Evolutionary conservation across 768 basidiomycete species (phyloP).

Genomic region (Tylopilus plumbeoviolaceoides): DNA sequence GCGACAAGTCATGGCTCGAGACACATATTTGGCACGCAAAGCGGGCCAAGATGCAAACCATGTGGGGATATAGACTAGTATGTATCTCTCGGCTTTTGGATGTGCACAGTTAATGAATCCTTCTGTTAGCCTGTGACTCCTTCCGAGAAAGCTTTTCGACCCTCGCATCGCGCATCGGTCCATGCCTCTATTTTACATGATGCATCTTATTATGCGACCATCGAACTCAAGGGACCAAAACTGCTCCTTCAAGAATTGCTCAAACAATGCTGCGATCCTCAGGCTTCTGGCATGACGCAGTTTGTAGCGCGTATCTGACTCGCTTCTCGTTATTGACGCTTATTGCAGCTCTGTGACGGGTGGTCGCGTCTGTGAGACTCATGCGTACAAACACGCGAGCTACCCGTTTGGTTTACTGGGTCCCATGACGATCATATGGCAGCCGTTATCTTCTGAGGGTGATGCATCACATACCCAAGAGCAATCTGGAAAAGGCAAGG

Average conservation of each 20-base stretch:
- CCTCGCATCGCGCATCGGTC: constrained; percentile 84
- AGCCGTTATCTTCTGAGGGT: constrained; percentile 28
- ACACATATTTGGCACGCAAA: constrained; percentile 98
- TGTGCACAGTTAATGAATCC: neutral
- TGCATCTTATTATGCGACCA: constrained; percentile 74
- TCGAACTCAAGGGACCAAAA: constrained; percentile 71
- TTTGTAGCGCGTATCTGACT: constrained; percentile 22
- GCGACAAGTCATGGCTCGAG: constrained; percentile 88
- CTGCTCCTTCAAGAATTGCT: constrained; percentile 48
- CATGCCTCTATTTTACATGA: constrained; percentile 89
- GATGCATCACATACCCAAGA: neutral
- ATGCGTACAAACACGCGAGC: constrained; percentile 54
- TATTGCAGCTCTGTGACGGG: constrained; percentile 58
- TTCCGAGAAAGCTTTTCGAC: constrained; percentile 88
- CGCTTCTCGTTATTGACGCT: constrained; percentile 1
- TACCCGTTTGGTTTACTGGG: constrained; percentile 74
- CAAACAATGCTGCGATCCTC: constrained; percentile 59
- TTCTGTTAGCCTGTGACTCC: constrained; percentile 66
- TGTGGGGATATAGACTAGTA: constrained; percentile 91
- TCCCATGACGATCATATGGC: constrained; percentile 75
- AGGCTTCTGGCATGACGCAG: constrained; percentile 63
- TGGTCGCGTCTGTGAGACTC: constrained; percentile 59
- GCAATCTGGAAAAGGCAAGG: neutral
- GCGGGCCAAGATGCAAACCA: constrained; percentile 88
- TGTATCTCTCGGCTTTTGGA: neutral